These are phyloP conservation scores for Conoideocrella luteorostrata DNA, from an alignment of 2,329 filamentous ascomycete genomes.

Conservation along the genomic window DNA sequence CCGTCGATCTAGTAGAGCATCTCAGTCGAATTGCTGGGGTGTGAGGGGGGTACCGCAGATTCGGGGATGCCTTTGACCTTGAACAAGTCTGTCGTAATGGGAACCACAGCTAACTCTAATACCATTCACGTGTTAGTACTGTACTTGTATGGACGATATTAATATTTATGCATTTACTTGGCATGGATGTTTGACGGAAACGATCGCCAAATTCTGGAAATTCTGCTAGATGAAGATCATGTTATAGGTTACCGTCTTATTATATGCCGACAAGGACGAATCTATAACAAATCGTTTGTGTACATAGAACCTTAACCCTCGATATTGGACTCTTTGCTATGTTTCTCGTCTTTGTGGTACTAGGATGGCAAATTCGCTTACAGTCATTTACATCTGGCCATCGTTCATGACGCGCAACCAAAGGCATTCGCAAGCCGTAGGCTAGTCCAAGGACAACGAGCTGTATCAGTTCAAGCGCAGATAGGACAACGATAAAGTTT, in stretches of 20 bases:
- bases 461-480: background rate
- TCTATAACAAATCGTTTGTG: background rate
- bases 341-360: background rate
- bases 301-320: background rate
- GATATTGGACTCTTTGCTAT: background rate
- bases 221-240: background rate
- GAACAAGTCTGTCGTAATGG: background rate
- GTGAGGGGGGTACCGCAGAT: background rate
- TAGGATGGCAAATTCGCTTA: background rate
- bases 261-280: background rate
- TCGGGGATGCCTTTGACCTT: background rate
- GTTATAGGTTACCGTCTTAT: slow-evolving; percentile 1
- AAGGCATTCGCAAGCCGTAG: background rate
- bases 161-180: background rate
- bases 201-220: background rate
- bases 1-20: slow-evolving; percentile 1
- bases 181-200: background rate
- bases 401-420: background rate
- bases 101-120: background rate
- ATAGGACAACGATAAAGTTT: background rate
- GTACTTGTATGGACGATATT: no score
- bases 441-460: background rate
- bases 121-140: no score
- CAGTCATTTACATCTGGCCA: background rate
- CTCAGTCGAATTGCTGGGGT: background rate